Percentiles rank a stretch among this genome's conserved stretches.
Conservation (phyloP, 192 early-diverging fungal species). For the Helicostylum pulchrum region DNA sequence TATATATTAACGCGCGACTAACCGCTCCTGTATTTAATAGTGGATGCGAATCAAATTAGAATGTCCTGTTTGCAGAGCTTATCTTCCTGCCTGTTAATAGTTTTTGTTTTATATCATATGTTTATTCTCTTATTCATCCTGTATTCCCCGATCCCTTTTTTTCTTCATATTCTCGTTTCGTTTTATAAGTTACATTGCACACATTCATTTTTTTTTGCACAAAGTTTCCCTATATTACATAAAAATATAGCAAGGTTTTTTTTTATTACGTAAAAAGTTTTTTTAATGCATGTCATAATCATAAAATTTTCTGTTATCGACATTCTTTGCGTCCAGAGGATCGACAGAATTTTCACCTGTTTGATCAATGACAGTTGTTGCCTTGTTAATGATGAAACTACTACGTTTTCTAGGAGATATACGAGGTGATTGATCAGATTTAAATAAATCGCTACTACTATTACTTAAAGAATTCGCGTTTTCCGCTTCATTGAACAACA, state of each 20-base stretch:
- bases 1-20: too few relatives aligned
- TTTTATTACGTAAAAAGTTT: not conserved
- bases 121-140: too few relatives aligned
- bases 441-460: conserved; percentile 10
- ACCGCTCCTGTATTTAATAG: not conserved
- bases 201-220: too few relatives aligned
- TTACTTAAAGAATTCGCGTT: not conserved
- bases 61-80: conserved; percentile 63
- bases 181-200: too few relatives aligned
- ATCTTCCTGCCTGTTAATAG: conserved; percentile 54
- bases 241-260: too few relatives aligned
- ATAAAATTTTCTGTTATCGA: conserved; percentile 22
- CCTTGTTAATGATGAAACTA: conserved; percentile 6
- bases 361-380: not conserved
- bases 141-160: too few relatives aligned
- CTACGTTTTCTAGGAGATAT: conserved; percentile 7
- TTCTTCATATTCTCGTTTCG: too few relatives aligned
- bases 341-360: conserved; percentile 12
- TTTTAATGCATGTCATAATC: conserved; percentile 25
- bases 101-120: too few relatives aligned
- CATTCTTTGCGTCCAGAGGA: conserved; percentile 33
- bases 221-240: too few relatives aligned
- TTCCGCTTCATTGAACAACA: conserved; percentile 14
- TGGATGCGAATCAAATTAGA: conserved; percentile 85
- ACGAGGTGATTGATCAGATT: not conserved